Conservation (phyloP, 2,329 filamentous ascomycete genomes). For the Xylariaceae sp. region DNA sequence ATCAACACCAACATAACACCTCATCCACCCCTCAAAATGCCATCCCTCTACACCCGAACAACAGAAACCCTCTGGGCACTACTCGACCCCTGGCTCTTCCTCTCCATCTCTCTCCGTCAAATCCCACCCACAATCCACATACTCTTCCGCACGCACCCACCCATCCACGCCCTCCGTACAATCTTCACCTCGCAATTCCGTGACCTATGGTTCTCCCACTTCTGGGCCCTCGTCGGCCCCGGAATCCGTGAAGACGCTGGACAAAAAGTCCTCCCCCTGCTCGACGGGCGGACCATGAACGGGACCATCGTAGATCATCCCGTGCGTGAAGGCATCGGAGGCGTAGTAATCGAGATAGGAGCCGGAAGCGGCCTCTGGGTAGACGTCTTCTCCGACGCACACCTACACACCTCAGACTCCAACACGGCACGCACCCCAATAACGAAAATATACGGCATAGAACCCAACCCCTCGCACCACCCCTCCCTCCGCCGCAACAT, state of each 20-base stretch:
- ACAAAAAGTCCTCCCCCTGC: constrained; percentile 47
- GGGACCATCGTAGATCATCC: constrained; percentile 35
- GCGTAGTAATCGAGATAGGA: constrained; percentile 59
- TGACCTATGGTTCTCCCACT: constrained; percentile 55
- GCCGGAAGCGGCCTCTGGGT: constrained; percentile 60
- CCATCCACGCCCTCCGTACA: constrained; percentile 22
- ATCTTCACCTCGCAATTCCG: constrained; percentile 39
- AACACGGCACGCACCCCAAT: constrained; percentile 24
- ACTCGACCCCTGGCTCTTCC: constrained; percentile 49
- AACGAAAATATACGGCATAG: constrained; percentile 57
- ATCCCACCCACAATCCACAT: constrained; percentile 48
- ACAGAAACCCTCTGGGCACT: constrained; percentile 31
- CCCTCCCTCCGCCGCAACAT: constrained; percentile 43
- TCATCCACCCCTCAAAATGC: constrained; percentile 6
- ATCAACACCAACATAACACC: neutral
- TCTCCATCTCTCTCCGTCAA: constrained; percentile 44
- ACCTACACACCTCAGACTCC: no score
- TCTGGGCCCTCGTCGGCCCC: constrained; percentile 57
- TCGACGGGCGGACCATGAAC: constrained; percentile 44
- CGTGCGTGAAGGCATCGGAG: constrained; percentile 39
- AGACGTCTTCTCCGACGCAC: constrained; percentile 43
- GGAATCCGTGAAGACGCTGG: constrained; percentile 40
- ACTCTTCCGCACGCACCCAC: constrained; percentile 33
- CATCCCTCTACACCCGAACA: constrained; percentile 17
- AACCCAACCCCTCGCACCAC: constrained; percentile 57